Evolutionary conservation across 257 asterid species (phyloP).

Genomic region (Agastache rugosa): DNA sequence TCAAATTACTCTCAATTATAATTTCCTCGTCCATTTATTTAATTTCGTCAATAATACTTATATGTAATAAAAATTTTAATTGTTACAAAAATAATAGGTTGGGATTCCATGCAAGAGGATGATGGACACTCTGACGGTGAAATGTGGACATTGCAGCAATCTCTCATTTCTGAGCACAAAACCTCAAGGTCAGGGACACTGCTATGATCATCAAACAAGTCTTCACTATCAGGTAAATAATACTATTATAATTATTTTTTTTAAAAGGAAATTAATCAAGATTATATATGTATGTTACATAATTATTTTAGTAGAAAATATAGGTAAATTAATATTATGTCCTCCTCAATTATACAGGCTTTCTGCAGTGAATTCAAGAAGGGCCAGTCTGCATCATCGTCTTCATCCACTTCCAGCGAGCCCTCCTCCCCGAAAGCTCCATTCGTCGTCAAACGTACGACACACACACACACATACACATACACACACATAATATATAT

Average conservation of each 20-base stretch:
- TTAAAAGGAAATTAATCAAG: background rate
- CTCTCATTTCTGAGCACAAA: conserved; percentile 82
- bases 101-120: conserved; percentile 91
- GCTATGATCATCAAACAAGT: conserved; percentile 63
- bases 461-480: background rate
- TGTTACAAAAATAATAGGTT: conserved; percentile 51
- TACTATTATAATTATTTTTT: no score
- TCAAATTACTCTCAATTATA: conserved; percentile 32
- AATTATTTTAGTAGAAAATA: background rate
- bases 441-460: conserved; percentile 85
- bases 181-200: conserved; percentile 68
- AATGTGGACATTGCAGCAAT: conserved; percentile 97
- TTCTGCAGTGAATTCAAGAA: conserved; percentile 69
- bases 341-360: conserved; percentile 35
- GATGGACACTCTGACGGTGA: conserved; percentile 96
- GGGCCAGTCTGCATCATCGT: conserved; percentile 65
- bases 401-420: conserved; percentile 69
- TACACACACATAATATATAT: background rate
- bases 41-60: no score
- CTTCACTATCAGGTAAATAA: conserved; percentile 42
- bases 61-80: background rate
- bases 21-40: no score
- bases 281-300: background rate
- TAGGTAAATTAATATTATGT: background rate
- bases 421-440: conserved; percentile 80